These are phyloP conservation scores for Pulveroboletus ravenelii DNA, from an alignment of 768 basidiomycete genomes.

Conservation along the genomic window DNA sequence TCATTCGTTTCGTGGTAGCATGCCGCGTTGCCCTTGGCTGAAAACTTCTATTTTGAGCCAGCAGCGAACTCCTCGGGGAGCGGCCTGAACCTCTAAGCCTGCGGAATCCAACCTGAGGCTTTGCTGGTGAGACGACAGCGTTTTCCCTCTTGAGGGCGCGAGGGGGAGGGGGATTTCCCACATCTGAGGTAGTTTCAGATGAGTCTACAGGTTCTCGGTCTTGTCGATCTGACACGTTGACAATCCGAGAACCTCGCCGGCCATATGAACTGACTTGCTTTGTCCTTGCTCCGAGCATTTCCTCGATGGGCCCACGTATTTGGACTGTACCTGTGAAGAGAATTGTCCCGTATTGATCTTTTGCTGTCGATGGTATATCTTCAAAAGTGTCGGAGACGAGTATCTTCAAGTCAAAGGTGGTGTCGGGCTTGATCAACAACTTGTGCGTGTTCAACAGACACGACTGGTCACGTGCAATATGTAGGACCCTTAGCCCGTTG, in stretches of 20 bases:
- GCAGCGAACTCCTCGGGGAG: constrained; percentile 19
- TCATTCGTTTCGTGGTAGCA: constrained; percentile 12
- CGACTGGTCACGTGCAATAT: constrained; percentile 19
- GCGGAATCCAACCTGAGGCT: constrained; percentile 4
- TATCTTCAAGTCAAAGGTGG: constrained; percentile 1
- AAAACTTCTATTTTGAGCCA: constrained; percentile 26
- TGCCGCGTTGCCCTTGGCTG: constrained; percentile 13
- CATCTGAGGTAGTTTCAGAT: constrained; percentile 34
- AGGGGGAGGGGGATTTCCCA: constrained; percentile 24
- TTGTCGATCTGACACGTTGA: constrained; percentile 39
- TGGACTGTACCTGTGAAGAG: not conserved
- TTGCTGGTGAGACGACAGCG: constrained; percentile 21
- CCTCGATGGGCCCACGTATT: not conserved
- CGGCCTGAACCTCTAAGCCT: constrained; percentile 9
- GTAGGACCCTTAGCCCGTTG: not conserved
- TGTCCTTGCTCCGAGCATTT: constrained; percentile 58
- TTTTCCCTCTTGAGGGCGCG: constrained; percentile 21
- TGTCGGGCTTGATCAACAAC: not conserved
- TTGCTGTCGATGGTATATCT: too few species aligned
- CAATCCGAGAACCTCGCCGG: constrained; percentile 56
- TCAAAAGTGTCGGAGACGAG: not conserved
- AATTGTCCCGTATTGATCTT: too few species aligned
- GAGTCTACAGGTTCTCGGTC: constrained; percentile 28
- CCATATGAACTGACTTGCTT: constrained; percentile 66
- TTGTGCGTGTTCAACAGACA: constrained; percentile 3